These are phyloP conservation scores for Cystoderma amianthinum DNA, from an alignment of 768 basidiomycete genomes.

Conservation along the genomic window DNA sequence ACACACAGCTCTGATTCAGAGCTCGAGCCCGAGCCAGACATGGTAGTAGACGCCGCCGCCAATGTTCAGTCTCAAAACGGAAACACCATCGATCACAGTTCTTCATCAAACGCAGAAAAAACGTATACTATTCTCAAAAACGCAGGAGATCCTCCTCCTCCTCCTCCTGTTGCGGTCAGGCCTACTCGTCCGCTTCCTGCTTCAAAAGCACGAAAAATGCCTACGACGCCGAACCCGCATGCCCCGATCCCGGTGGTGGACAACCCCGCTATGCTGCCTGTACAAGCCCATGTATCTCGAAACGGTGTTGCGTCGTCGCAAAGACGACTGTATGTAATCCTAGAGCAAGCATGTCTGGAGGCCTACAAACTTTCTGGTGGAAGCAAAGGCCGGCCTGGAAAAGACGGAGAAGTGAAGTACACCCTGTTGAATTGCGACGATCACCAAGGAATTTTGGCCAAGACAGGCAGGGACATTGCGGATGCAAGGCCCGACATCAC, in stretches of 20 bases:
- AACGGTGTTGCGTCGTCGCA: constrained; percentile 44
- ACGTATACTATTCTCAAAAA: constrained; percentile 15
- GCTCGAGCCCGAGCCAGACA: constrained; percentile 10
- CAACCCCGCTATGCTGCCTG: constrained; percentile 78
- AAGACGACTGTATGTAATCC: constrained; percentile 79
- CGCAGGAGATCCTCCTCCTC: constrained; percentile 13
- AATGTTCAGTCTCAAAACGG: constrained; percentile 3
- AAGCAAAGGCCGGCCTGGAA: constrained; percentile 43
- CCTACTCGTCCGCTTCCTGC: constrained; percentile 61
- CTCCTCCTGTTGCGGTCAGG: constrained; percentile 26
- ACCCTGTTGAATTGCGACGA: constrained; percentile 97
- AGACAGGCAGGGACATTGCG: constrained; percentile 95
- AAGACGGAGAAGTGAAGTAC: constrained; percentile 86
- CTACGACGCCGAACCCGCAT: constrained; percentile 18
- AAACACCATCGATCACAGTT: constrained; percentile 7
- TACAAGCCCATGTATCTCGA: constrained; percentile 70
- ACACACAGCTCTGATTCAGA: constrained; percentile 26
- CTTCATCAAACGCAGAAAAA: constrained; percentile 8
- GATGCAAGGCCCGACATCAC: constrained; percentile 99
- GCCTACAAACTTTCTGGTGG: constrained; percentile 78
- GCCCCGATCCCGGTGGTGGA: constrained; percentile 42
- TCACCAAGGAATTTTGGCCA: constrained; percentile 97
- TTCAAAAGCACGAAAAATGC: constrained; percentile 49
- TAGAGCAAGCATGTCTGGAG: constrained; percentile 94
- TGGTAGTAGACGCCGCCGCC: constrained; percentile 15